Evolutionary conservation across 2,329 filamentous ascomycete species (phyloP), one percentile per base, ranked within the genome.

Genomic region (Colletotrichum tanaceti): DNA sequence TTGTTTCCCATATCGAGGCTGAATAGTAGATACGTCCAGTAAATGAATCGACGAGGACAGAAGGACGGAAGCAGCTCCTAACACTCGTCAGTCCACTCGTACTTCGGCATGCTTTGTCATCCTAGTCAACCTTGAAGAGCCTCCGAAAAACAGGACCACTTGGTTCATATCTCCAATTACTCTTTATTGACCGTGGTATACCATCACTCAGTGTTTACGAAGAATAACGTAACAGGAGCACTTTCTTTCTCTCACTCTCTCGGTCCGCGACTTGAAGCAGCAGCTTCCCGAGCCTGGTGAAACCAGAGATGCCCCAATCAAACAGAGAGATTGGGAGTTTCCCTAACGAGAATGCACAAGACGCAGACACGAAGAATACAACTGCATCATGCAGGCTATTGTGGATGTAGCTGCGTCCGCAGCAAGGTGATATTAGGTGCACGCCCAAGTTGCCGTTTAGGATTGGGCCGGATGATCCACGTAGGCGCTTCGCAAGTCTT

Each of bases 351-450:
- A 50, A 59, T 22, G 61, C 49, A 52, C 5, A 52, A 6, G 18
- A 60, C 20, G 44, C 66, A 59, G 57, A 69, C 50, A 60, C 50
- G 62, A 53, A 50, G 39, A 20, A 55, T 16, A 55, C 57, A 60
- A 43, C 66, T 61, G 66, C 55, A 69, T 50, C n/a, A 61, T 69
- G 66, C 62, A 69, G 44, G 62, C 66, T 55, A 35, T 44, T 61
- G 55, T 66, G 55, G 66, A 39, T 65, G 52, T 61, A 35, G 55
- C 50, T 58, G 55, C 50, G 44, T 66, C 66, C 55, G 20, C 50
- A 52, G 57, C 38, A 18, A 57, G 54, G 50, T 5, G 41, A 39
- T 50, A 46, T 58, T 60, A 35, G 50, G 63, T 28, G 54, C 28
- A 57, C 47, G 65, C 43, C 24, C 62, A 28, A 55, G 62, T 41